Evolutionary conservation across 306 rosid species (phyloP).

Genomic region (Alnus glutinosa): DNA sequence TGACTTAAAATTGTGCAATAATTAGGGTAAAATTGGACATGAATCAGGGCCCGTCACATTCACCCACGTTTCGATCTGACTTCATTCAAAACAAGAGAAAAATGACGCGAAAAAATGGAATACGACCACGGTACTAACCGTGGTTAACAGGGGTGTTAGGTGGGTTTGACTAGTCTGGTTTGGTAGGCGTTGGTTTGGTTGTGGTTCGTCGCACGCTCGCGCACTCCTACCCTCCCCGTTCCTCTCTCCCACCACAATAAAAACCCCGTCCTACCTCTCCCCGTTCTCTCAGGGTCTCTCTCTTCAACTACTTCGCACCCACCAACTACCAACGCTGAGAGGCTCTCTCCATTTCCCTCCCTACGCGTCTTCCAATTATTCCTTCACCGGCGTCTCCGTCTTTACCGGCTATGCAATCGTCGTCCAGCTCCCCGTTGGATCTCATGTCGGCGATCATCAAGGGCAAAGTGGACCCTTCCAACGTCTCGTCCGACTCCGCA

Average conservation of each 20-base stretch:
- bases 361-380: not conserved
- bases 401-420: constrained; percentile 48
- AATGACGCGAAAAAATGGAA: not conserved
- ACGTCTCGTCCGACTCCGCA: constrained; percentile 43
- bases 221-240: constrained; percentile 24
- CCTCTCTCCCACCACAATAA: constrained; percentile 25
- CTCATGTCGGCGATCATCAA: constrained; percentile 78
- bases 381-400: constrained; percentile 9
- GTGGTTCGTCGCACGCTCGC: not conserved
- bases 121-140: constrained; percentile 21
- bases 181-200: constrained; percentile 56
- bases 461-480: constrained; percentile 71
- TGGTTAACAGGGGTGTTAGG: constrained; percentile 44
- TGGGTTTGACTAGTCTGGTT: constrained; percentile 69
- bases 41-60: too few relatives aligned
- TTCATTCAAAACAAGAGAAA: too few relatives aligned
- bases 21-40: too few relatives aligned
- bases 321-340: constrained; percentile 9
- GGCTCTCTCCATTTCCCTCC: constrained; percentile 15
- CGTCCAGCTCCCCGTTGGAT: constrained; percentile 75
- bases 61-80: too few relatives aligned
- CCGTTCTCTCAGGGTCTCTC: constrained; percentile 19
- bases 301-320: constrained; percentile 42
- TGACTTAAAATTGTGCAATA: too few relatives aligned
- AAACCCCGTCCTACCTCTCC: constrained; percentile 16